Percentiles rank a stretch among this genome's conserved stretches.
phyloP scores from a whole-genome alignment of 2,329 filamentous ascomycete genomes.

The Beauveria bassiana region DNA sequence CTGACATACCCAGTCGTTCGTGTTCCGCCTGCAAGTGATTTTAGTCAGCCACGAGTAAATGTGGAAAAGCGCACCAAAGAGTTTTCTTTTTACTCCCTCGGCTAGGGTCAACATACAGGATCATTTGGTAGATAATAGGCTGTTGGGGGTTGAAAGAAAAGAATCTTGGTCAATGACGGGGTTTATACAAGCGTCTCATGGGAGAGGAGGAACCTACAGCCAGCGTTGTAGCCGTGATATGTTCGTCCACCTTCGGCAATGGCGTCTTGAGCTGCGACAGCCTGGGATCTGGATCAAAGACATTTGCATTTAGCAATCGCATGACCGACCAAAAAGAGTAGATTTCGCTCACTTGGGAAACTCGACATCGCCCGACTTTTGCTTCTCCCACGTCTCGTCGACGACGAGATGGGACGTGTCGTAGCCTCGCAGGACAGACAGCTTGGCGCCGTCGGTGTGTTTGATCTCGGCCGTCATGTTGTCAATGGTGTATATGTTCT shows the following conservation, averaged over 20 bases:
- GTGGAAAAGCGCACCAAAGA: not conserved
- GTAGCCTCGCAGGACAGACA: conserved; percentile 6
- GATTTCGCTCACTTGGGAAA: conserved; percentile 1
- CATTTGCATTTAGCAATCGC: too few relatives aligned
- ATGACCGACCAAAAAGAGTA: too few relatives aligned
- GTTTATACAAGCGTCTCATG: not conserved
- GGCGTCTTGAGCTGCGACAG: not conserved
- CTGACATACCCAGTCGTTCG: conserved; percentile 15
- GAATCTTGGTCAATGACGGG: not conserved
- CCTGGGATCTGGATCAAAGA: not conserved
- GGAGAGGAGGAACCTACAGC: not conserved
- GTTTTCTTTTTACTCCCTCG: not conserved
- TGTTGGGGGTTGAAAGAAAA: not conserved
- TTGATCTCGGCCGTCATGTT: not conserved
- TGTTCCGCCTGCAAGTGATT: conserved; percentile 16
- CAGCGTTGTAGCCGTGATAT: conserved; percentile 10
- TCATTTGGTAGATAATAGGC: conserved; percentile 14
- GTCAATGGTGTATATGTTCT: not conserved
- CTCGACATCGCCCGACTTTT: not conserved
- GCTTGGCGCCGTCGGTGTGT: conserved; percentile 5
- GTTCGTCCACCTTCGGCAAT: conserved; percentile 1
- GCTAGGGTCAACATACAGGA: not conserved
- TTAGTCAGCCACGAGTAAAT: not conserved
- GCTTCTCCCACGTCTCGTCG: not conserved
- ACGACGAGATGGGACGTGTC: conserved; percentile 9